phyloP scores from a whole-genome alignment of 257 asterid genomes.

The Knoxia roxburghii region DNA sequence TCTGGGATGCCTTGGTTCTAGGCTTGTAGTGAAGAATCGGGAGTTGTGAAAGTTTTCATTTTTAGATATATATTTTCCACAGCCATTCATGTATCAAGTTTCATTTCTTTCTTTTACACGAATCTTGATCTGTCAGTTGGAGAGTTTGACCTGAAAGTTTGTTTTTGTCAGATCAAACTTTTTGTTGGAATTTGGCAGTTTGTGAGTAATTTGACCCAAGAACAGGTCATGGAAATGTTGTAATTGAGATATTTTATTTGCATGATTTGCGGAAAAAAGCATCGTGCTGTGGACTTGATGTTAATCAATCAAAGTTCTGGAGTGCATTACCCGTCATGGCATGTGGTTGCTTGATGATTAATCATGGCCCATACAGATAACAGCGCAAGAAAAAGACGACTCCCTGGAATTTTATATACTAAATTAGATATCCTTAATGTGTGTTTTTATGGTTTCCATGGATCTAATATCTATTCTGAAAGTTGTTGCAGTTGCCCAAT shows the following conservation, averaged over 20 bases:
- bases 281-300: background rate
- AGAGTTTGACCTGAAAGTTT: constrained; percentile 21
- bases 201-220: constrained; percentile 34
- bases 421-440: too few relatives aligned
- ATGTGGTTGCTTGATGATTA: background rate
- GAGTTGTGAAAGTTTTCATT: constrained; percentile 3
- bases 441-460: too few relatives aligned
- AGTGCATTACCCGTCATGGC: constrained; percentile 1
- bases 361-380: background rate
- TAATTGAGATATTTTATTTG: constrained; percentile 7
- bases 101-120: constrained; percentile 18
- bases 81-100: constrained; percentile 31
- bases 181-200: constrained; percentile 27
- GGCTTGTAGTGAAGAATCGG: constrained; percentile 23
- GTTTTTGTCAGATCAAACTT: constrained; percentile 27
- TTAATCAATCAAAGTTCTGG: background rate
- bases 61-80: constrained; percentile 16
- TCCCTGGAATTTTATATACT: background rate
- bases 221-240: constrained; percentile 23
- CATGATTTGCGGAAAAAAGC: constrained; percentile 17
- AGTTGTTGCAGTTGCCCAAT: background rate
- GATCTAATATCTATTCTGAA: too few relatives aligned
- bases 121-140: constrained; percentile 11
- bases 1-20: constrained; percentile 53
- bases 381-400: background rate